Evolutionary conservation across 345 rosid genomes (phyloP).

Genomic region (Eucalyptus erythrocorys): DNA sequence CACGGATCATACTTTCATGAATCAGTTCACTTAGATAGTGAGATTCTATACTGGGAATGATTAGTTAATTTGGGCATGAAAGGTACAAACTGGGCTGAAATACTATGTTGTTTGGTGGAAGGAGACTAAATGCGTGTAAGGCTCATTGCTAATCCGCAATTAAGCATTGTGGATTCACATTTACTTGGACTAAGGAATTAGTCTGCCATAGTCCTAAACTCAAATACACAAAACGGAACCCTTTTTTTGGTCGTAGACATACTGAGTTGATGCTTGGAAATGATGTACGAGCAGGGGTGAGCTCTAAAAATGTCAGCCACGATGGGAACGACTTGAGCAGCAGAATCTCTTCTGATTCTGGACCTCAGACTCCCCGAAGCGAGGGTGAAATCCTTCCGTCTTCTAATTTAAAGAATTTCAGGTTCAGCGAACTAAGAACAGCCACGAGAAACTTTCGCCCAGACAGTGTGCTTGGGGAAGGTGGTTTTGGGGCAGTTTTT

Average conservation of each 20-base stretch:
- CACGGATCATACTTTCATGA: neutral
- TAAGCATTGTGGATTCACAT: neutral
- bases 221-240: neutral
- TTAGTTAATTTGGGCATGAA: neutral
- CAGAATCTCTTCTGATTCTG: slow-evolving; percentile 41
- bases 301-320: slow-evolving; percentile 42
- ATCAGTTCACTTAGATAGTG: neutral
- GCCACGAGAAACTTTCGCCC: slow-evolving; percentile 91
- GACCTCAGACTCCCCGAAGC: slow-evolving; percentile 60
- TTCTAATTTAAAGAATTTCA: slow-evolving; percentile 58
- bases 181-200: neutral
- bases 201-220: neutral
- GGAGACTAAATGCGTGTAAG: neutral
- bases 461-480: slow-evolving; percentile 91
- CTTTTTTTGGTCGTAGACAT: neutral
- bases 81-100: neutral
- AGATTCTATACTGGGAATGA: neutral
- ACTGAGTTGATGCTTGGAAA: neutral
- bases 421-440: slow-evolving; percentile 54
- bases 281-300: slow-evolving; percentile 31
- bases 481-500: slow-evolving; percentile 95
- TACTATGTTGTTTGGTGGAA: neutral
- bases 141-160: neutral
- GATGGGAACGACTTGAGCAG: slow-evolving; percentile 28
- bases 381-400: slow-evolving; percentile 87